These are phyloP conservation scores for Leccinum uliginosum DNA, from an alignment of 768 basidiomycete species.

Conservation along the genomic window DNA sequence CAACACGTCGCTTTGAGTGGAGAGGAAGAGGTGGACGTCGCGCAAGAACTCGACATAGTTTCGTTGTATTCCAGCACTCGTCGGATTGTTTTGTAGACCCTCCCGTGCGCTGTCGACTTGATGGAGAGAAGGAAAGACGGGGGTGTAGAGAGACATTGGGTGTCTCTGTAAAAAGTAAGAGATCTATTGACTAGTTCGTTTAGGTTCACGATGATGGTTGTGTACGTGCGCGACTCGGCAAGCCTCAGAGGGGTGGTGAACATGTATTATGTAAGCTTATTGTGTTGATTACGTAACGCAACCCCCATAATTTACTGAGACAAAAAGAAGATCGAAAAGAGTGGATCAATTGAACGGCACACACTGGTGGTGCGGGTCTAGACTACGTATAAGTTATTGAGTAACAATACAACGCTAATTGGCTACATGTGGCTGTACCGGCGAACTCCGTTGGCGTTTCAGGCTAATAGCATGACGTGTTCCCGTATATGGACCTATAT, in stretches of 20 bases:
- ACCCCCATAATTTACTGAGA: neutral
- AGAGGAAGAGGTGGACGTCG: constrained; percentile 31
- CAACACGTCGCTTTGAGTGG: constrained; percentile 30
- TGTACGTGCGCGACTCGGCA: neutral
- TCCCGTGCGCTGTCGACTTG: constrained; percentile 7
- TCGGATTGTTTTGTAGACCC: neutral
- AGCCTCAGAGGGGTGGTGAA: neutral
- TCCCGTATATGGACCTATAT: neutral
- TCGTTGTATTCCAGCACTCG: constrained; percentile 8
- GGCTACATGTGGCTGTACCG: neutral
- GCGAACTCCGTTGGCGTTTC: neutral
- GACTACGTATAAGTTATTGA: neutral
- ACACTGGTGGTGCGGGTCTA: neutral
- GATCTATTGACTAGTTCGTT: neutral
- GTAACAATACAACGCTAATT: neutral
- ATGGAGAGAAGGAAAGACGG: constrained; percentile 27
- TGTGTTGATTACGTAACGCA: constrained; percentile 10
- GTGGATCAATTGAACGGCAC: neutral
- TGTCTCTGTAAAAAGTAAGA: neutral
- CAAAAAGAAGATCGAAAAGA: neutral
- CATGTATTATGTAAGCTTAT: constrained; percentile 11
- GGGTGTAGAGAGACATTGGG: constrained; percentile 33
- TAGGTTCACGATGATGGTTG: neutral
- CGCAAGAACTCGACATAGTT: constrained; percentile 25
- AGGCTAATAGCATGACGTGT: neutral